Evolutionary conservation across 106 monocot species (phyloP).

Genomic region (Allium fistulosum): DNA sequence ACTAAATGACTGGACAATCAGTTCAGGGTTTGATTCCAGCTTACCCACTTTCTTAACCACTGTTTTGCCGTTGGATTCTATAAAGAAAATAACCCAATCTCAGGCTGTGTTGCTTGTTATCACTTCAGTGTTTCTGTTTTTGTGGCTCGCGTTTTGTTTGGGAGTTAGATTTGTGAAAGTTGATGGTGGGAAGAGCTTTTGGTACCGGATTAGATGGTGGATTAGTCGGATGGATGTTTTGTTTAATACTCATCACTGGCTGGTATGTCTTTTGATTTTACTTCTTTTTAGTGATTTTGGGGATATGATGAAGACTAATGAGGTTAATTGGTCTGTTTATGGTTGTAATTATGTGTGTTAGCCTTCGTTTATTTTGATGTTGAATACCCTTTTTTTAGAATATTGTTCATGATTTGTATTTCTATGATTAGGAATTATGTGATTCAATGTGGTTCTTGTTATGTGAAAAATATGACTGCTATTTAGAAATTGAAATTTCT

Average conservation of each 20-base stretch:
- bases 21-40: conserved; percentile 12
- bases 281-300: neutral
- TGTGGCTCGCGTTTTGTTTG: conserved; percentile 16
- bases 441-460: neutral
- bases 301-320: neutral
- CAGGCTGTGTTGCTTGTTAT: conserved; percentile 13
- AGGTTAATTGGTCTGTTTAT: no score
- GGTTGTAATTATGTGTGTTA: neutral
- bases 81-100: conserved; percentile 17
- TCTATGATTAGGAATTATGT: neutral
- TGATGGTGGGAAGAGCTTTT: neutral
- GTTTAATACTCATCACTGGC: conserved; percentile 17
- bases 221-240: conserved; percentile 17
- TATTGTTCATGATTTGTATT: neutral
- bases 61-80: conserved; percentile 18
- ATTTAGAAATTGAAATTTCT: no score
- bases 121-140: conserved; percentile 1
- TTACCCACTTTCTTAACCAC: conserved; percentile 7
- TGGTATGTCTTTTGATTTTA: neutral
- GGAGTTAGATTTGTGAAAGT: conserved; percentile 6
- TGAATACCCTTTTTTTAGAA: neutral
- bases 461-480: no score
- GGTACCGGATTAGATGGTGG: conserved; percentile 18
- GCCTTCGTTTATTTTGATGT: neutral
- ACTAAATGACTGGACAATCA: conserved; percentile 8